phyloP scores from a whole-genome alignment of 2,329 filamentous ascomycete species.

The Claviceps arundinis region DNA sequence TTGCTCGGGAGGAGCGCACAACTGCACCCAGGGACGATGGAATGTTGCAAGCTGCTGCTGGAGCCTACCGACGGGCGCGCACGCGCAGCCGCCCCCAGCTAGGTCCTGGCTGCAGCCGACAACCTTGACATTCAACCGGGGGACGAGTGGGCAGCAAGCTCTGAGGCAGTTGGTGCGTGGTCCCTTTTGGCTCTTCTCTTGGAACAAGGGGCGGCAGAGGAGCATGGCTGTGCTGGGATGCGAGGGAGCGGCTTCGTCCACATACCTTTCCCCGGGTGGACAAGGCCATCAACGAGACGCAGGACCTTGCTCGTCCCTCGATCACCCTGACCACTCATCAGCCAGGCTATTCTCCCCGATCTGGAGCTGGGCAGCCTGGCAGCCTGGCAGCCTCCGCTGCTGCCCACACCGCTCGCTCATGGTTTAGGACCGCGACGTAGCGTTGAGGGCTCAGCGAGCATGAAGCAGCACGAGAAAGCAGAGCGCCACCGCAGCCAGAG shows the following conservation, averaged over 20 bases:
- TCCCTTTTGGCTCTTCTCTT: neutral
- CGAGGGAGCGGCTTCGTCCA: slow-evolving; percentile 3
- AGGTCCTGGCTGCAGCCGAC: slow-evolving; percentile 5
- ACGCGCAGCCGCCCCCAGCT: slow-evolving; percentile 2
- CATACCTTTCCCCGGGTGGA: neutral
- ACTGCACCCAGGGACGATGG: neutral
- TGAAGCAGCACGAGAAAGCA: slow-evolving; percentile 1
- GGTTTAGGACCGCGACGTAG: neutral
- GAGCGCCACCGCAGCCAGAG: neutral
- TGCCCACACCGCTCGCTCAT: slow-evolving; percentile 23
- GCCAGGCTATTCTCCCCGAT: neutral
- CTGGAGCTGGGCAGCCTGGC: neutral
- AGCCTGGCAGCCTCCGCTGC: neutral
- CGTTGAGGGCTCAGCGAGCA: slow-evolving; percentile 2
- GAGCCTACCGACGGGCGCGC: slow-evolving; percentile 2
- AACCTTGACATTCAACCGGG: slow-evolving; percentile 2
- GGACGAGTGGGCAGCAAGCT: neutral
- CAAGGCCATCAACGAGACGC: neutral
- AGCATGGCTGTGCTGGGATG: slow-evolving; percentile 5
- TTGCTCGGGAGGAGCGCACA: slow-evolving; percentile 1
- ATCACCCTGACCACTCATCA: neutral
- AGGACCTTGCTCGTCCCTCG: neutral
- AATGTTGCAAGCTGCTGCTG: slow-evolving; percentile 3
- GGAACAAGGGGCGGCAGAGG: slow-evolving; percentile 7
- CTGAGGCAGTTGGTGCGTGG: neutral